A percentile compares a stretch with the other conserved stretches of the same genome.
phyloP scores from a whole-genome alignment of 202 grass and related monocot genomes.

The Panicum virgatum region DNA sequence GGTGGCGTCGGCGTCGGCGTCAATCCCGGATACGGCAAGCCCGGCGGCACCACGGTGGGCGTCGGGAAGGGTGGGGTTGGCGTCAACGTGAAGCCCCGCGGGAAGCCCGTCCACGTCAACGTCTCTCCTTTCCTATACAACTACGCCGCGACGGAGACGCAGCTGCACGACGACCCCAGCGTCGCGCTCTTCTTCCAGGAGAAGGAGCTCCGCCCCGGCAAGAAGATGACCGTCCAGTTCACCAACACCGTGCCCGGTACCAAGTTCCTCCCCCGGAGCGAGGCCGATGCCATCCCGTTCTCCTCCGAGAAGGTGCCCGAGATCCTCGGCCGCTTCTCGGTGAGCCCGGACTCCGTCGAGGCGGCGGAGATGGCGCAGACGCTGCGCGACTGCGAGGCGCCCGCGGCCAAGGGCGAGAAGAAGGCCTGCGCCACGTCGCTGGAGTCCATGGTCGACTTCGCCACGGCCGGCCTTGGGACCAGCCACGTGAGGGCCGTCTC shows the following conservation, averaged over 20 bases:
- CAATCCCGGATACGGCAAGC: too few species aligned
- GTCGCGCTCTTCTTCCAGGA: conserved; percentile 78
- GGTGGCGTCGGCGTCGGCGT: too few species aligned
- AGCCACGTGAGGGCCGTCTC: conserved; percentile 56
- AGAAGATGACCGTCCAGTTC: conserved; percentile 62
- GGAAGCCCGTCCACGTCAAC: conserved; percentile 33
- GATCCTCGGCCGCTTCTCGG: conserved; percentile 61
- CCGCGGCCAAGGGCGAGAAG: conserved; percentile 55
- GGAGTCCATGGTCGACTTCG: conserved; percentile 96
- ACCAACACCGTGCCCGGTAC: conserved; percentile 28
- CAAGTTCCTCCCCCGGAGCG: conserved; percentile 53
- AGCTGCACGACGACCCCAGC: conserved; percentile 64
- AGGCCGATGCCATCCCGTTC: conserved; percentile 72
- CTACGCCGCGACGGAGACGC: conserved; percentile 70
- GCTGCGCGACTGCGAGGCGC: conserved; percentile 65
- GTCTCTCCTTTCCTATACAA: neutral
- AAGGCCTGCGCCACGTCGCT: conserved; percentile 88
- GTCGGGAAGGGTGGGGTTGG: conserved; percentile 63
- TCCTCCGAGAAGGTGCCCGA: conserved; percentile 64
- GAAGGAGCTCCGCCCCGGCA: conserved; percentile 62
- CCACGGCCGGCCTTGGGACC: conserved; percentile 61
- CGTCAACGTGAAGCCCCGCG: conserved; percentile 51
- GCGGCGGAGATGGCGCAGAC: conserved; percentile 64
- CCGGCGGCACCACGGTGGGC: conserved; percentile 47
- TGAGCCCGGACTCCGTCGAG: conserved; percentile 56